Evolutionary conservation across 768 basidiomycete genomes (phyloP).

Genomic region (Pseudohyphozyma bogoriensis): DNA sequence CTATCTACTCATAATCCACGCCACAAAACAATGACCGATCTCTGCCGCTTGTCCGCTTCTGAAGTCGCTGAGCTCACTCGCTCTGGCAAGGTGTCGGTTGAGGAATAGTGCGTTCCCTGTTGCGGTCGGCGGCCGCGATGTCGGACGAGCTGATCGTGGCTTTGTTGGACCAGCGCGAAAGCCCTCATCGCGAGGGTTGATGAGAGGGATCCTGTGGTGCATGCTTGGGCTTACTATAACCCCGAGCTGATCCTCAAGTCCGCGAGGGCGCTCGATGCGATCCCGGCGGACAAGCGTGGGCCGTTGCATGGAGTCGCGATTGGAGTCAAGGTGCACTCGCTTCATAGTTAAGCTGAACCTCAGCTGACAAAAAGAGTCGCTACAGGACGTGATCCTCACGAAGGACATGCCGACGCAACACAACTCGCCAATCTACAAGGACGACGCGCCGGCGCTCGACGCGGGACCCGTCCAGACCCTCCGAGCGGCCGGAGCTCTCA

Average conservation of each 20-base stretch:
- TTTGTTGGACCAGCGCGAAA: constrained; percentile 12
- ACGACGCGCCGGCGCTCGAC: constrained; percentile 29
- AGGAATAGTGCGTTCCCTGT: constrained; percentile 22
- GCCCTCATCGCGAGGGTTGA: constrained; percentile 27
- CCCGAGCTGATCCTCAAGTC: constrained; percentile 20
- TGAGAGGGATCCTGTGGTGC: constrained; percentile 28
- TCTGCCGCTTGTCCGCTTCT: constrained; percentile 27
- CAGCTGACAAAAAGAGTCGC: too few species aligned
- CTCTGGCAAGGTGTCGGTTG: constrained; percentile 24
- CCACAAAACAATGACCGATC: neutral
- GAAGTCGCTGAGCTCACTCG: constrained; percentile 25
- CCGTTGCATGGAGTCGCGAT: constrained; percentile 34
- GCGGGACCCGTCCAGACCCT: constrained; percentile 30
- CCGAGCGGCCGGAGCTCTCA: constrained; percentile 33
- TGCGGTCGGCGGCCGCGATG: too few species aligned
- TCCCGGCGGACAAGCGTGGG: constrained; percentile 21
- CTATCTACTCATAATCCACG: too few species aligned
- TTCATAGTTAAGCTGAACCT: too few species aligned
- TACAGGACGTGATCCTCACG: constrained; percentile 30
- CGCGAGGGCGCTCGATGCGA: constrained; percentile 28
- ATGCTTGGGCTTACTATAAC: constrained; percentile 33
- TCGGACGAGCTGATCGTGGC: neutral
- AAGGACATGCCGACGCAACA: constrained; percentile 37
- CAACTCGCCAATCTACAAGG: constrained; percentile 34
- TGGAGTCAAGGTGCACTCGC: constrained; percentile 26